These are phyloP conservation scores for Xylaria sp. DNA, from an alignment of 495 filamentous ascomycete genomes.

Conservation along the genomic window DNA sequence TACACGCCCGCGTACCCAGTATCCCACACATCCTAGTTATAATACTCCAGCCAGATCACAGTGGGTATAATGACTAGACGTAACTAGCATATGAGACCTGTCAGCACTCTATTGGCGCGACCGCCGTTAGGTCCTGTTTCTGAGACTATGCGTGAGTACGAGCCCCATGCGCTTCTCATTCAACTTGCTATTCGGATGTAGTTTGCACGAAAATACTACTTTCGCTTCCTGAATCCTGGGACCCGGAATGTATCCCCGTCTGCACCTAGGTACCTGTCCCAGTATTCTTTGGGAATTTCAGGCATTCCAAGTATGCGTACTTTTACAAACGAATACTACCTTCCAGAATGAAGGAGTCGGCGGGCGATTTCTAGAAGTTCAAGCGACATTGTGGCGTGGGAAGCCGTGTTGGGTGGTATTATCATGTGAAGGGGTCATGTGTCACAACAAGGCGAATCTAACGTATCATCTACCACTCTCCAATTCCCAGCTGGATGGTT, in stretches of 20 bases:
- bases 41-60: neutral
- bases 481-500: constrained; percentile 20
- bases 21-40: neutral
- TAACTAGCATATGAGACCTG: neutral
- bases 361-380: neutral
- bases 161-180: constrained; percentile 2
- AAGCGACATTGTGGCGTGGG: neutral
- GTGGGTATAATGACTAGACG: neutral
- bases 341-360: constrained; percentile 1
- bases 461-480: neutral
- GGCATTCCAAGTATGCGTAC: neutral
- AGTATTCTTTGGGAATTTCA: neutral
- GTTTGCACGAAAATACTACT: neutral
- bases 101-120: constrained; percentile 25
- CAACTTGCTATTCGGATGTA: neutral
- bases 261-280: neutral
- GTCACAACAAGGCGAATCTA: neutral
- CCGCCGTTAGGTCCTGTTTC: neutral
- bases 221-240: constrained; percentile 23
- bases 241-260: constrained; percentile 10
- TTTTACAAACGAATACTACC: constrained; percentile 15
- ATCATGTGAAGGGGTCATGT: constrained; percentile 10
- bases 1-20: neutral
- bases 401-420: neutral
- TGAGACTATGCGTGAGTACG: neutral